Evolutionary conservation across 148 eudicot genomes (phyloP).

Genomic region (Camellia lanceoleosa): DNA sequence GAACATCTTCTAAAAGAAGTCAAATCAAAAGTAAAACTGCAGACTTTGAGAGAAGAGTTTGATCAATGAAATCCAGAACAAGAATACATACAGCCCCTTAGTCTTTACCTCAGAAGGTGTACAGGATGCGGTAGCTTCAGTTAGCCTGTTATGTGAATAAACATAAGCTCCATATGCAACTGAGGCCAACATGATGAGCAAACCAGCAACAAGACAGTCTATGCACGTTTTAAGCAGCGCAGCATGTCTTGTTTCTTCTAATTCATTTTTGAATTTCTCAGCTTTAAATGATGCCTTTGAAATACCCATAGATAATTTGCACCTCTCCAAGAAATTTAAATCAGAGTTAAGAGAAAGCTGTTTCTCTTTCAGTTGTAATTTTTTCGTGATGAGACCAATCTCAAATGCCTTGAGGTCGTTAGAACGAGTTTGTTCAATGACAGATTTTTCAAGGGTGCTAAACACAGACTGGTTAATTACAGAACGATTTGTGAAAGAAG

Average conservation of each 20-base stretch:
- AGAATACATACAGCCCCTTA: neutral
- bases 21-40: neutral
- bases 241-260: constrained; percentile 65
- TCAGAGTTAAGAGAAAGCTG: constrained; percentile 58
- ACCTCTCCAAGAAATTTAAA: constrained; percentile 64
- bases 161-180: constrained; percentile 70
- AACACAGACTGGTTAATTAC: constrained; percentile 29
- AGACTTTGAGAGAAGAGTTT: neutral
- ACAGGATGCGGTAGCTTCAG: constrained; percentile 78
- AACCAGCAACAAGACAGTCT: constrained; percentile 78
- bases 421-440: constrained; percentile 71
- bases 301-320: constrained; percentile 70
- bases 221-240: constrained; percentile 68
- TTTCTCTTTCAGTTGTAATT: constrained; percentile 65
- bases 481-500: constrained; percentile 26
- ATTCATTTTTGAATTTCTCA: constrained; percentile 66
- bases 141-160: constrained; percentile 61
- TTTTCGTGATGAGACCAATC: constrained; percentile 64
- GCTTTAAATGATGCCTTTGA: constrained; percentile 75
- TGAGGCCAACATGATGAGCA: constrained; percentile 64
- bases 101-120: constrained; percentile 49
- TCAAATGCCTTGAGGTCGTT: constrained; percentile 73
- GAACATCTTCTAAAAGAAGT: neutral
- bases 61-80: neutral
- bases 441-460: constrained; percentile 59